These are phyloP conservation scores for Lolium multiflorum DNA, from an alignment of 176 grass and related monocot species.

Conservation along the genomic window DNA sequence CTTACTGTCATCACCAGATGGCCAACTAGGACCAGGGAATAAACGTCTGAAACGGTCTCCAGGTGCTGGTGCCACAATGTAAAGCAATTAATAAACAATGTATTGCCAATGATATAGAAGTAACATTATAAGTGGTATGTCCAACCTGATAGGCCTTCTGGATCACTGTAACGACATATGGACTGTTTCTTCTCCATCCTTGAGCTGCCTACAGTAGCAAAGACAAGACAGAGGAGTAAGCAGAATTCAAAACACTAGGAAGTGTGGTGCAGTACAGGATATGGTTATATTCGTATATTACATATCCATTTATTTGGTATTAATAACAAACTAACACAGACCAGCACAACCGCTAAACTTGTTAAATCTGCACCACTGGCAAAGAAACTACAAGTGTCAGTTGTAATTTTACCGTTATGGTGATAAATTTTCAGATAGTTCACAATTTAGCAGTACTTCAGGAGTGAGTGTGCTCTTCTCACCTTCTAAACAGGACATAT, in stretches of 20 bases:
- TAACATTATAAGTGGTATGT: background rate
- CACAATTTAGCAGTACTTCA: background rate
- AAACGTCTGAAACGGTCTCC: background rate
- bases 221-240: background rate
- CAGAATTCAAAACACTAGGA: background rate
- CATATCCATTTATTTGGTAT: slow-evolving; percentile 4
- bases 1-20: background rate
- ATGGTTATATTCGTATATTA: background rate
- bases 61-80: background rate
- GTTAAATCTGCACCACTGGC: background rate
- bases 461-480: background rate
- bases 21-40: background rate
- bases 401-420: background rate
- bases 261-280: background rate
- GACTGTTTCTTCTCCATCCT: background rate
- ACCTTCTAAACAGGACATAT: background rate
- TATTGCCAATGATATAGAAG: background rate
- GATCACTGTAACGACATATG: background rate
- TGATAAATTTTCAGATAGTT: background rate
- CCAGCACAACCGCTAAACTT: background rate
- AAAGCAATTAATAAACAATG: background rate
- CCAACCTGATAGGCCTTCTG: background rate
- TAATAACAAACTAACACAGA: slow-evolving; percentile 1
- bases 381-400: background rate
- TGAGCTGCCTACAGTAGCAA: background rate